These are phyloP conservation scores for Microsporum audouinii DNA, from an alignment of 2,329 filamentous ascomycete genomes.

Conservation along the genomic window DNA sequence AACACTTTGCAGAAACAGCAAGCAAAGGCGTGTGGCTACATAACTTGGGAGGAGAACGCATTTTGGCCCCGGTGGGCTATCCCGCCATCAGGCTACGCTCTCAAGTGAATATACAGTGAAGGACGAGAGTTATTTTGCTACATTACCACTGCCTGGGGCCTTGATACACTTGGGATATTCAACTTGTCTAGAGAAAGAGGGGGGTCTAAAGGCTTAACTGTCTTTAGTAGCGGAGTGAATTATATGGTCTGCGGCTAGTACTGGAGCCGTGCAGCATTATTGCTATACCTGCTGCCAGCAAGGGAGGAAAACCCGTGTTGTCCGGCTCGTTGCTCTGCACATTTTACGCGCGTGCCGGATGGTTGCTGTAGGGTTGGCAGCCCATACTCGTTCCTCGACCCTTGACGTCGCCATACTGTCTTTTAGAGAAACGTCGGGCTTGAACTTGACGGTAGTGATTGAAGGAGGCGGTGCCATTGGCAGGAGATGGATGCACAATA, in stretches of 20 bases:
- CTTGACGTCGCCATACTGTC: background rate
- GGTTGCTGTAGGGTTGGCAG: background rate
- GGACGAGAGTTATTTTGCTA: background rate
- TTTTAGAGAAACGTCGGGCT: background rate
- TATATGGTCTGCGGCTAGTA: background rate
- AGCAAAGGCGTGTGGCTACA: background rate
- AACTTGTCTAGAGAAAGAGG: background rate
- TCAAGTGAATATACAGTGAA: background rate
- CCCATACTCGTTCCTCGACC: background rate
- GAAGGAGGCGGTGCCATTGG: background rate
- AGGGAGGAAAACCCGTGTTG: background rate
- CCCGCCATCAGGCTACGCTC: background rate
- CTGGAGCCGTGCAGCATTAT: background rate
- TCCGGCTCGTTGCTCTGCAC: background rate
- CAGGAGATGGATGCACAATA: conserved; percentile 52
- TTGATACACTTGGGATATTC: background rate
- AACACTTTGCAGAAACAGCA: background rate
- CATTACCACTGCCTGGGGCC: background rate
- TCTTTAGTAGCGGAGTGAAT: background rate
- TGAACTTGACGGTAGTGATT: background rate
- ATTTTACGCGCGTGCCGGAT: background rate
- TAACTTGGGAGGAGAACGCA: background rate
- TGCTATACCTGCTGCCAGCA: background rate
- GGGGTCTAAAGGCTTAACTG: background rate
- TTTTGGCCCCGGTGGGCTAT: conserved; percentile 1